phyloP scores from a whole-genome alignment of 2,329 filamentous ascomycete species.

The Xylariaceae sp. region DNA sequence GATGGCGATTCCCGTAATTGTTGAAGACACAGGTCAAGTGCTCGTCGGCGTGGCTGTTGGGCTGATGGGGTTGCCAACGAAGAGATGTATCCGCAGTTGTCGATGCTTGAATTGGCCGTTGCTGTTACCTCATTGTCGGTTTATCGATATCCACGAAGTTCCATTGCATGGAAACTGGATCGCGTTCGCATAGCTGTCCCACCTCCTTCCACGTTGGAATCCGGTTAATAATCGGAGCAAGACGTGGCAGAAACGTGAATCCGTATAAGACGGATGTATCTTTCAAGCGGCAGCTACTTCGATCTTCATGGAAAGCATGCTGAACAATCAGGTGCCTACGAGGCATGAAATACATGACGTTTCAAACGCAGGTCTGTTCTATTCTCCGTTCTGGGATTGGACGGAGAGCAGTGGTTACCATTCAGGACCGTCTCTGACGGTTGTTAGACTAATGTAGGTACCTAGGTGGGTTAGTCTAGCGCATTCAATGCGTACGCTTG shows the following conservation, averaged over 20 bases:
- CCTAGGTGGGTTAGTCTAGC: too few species aligned
- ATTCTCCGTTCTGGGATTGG: too few species aligned
- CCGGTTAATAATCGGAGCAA: background rate
- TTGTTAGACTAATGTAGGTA: too few species aligned
- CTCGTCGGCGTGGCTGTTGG: background rate
- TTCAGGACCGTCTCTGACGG: too few species aligned
- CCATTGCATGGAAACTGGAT: background rate
- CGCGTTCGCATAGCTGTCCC: background rate
- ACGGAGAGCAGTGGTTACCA: too few species aligned
- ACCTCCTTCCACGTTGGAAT: background rate
- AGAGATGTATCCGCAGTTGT: background rate
- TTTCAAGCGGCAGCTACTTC: too few species aligned
- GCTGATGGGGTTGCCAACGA: background rate
- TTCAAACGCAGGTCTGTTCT: too few species aligned
- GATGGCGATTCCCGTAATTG: background rate
- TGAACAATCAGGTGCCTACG: too few species aligned
- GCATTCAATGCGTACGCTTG: too few species aligned
- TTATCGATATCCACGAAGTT: slow-evolving; percentile 10
- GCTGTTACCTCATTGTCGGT: background rate
- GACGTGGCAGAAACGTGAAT: background rate
- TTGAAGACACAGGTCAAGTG: background rate
- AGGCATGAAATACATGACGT: too few species aligned
- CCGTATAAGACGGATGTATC: too few species aligned
- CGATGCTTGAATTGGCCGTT: background rate
- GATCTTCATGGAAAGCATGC: too few species aligned